A percentile compares a stretch with the other conserved stretches of the same genome.
These are phyloP conservation scores for Spiromastix sp. DNA, from an alignment of 2,329 filamentous ascomycete species.

Conservation along the genomic window DNA sequence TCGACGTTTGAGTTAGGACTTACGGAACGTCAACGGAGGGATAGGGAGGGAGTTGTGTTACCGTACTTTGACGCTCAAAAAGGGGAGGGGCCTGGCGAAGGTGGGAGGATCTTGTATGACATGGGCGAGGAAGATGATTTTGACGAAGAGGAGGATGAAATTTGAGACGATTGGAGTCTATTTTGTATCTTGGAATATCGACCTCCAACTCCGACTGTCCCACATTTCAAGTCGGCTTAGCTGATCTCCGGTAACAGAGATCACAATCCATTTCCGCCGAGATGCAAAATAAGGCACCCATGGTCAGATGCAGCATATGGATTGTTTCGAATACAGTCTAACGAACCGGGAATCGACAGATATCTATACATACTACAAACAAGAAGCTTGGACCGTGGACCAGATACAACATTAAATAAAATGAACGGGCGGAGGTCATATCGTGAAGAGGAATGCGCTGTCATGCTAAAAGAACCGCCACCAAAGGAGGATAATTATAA, in stretches of 20 bases:
- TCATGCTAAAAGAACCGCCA: constrained; percentile 86
- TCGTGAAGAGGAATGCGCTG: too few relatives aligned
- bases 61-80: constrained; percentile 97
- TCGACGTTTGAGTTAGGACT: constrained; percentile 79
- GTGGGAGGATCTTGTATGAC: constrained; percentile 89
- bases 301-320: too few relatives aligned
- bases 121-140: constrained; percentile 97
- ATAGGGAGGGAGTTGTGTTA: constrained; percentile 79
- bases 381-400: too few relatives aligned
- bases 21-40: constrained; percentile 80
- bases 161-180: constrained; percentile 35
- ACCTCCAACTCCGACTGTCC: not conserved
- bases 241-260: too few relatives aligned
- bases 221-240: too few relatives aligned
- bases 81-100: constrained; percentile 59
- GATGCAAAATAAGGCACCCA: too few relatives aligned
- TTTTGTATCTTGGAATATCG: not conserved
- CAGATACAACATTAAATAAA: too few relatives aligned
- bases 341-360: too few relatives aligned
- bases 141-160: constrained; percentile 91
- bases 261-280: too few relatives aligned
- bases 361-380: too few relatives aligned
- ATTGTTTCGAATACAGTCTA: too few relatives aligned
- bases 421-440: too few relatives aligned
- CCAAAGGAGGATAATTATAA: constrained; percentile 80